These are phyloP conservation scores for Phytophthora foliorum DNA, from an alignment of 352 stramenopile genomes.

Conservation along the genomic window DNA sequence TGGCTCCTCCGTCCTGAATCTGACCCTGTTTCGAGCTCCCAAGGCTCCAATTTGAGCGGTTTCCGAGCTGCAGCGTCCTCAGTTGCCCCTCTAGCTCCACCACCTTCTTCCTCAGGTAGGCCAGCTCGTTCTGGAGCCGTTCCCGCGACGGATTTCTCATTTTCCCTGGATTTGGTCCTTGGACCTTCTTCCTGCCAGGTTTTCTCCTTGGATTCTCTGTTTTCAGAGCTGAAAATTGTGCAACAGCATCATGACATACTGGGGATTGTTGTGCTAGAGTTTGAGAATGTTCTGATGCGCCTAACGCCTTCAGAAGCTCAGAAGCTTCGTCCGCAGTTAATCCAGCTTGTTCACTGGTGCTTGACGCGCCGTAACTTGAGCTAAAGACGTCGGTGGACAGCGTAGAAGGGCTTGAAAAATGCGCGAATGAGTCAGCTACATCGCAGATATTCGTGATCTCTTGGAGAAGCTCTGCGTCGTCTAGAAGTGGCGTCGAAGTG, in stretches of 20 bases:
- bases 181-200: conserved; percentile 28
- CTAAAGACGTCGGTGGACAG: conserved; percentile 12
- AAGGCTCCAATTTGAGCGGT: conserved; percentile 5
- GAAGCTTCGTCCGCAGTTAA: conserved; percentile 46
- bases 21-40: conserved; percentile 8
- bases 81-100: conserved; percentile 55
- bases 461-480: background rate
- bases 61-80: conserved; percentile 30
- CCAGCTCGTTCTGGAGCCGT: conserved; percentile 58
- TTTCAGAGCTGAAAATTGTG: conserved; percentile 3
- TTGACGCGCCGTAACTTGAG: conserved; percentile 23
- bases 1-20: conserved; percentile 15
- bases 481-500: conserved; percentile 9
- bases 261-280: background rate
- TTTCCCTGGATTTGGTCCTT: conserved; percentile 27
- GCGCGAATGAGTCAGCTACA: background rate
- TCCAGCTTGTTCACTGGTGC: background rate
- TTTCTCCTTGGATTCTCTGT: conserved; percentile 13
- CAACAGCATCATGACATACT: background rate
- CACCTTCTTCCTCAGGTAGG: conserved; percentile 52
- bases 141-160: conserved; percentile 59
- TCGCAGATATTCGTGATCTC: background rate
- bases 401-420: conserved; percentile 9
- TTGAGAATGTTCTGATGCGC: conserved; percentile 24
- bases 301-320: conserved; percentile 43